phyloP scores from a whole-genome alignment of 768 basidiomycete species.

The Botryobasidium botryosum region DNA sequence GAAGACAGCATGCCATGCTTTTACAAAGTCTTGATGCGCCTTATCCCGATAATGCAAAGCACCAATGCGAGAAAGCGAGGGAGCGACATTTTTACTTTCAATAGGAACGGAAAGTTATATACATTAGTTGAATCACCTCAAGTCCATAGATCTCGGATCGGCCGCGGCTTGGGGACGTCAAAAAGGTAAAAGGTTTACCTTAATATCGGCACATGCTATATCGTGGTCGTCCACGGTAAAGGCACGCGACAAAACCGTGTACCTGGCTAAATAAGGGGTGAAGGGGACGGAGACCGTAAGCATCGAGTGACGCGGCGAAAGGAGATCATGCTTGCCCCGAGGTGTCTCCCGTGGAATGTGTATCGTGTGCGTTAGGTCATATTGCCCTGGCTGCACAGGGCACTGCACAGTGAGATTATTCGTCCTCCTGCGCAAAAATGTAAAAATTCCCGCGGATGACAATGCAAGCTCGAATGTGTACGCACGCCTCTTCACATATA shows the following conservation, averaged over 20 bases:
- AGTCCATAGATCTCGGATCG: no score
- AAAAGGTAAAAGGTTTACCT: slow-evolving; percentile 77
- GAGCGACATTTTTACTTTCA: no score
- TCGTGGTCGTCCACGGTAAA: slow-evolving; percentile 57
- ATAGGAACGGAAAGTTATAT: no score
- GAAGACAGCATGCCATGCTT: no score
- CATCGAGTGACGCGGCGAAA: background rate
- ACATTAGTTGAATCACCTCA: no score
- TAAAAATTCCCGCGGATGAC: background rate
- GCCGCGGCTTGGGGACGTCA: no score
- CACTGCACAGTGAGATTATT: slow-evolving; percentile 70
- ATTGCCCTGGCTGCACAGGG: slow-evolving; percentile 55
- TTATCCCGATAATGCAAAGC: no score
- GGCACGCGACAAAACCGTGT: slow-evolving; percentile 47
- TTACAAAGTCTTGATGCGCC: no score
- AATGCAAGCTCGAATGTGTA: no score
- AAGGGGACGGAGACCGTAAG: slow-evolving; percentile 4
- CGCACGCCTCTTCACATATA: slow-evolving; percentile 86
- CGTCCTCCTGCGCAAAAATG: slow-evolving; percentile 34
- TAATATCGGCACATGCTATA: slow-evolving; percentile 64
- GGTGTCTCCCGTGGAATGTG: slow-evolving; percentile 84
- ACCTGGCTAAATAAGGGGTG: slow-evolving; percentile 50
- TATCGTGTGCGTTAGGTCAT: slow-evolving; percentile 69
- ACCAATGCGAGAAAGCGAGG: no score
- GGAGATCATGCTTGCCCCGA: slow-evolving; percentile 28